Percentiles rank a stretch among this genome's conserved stretches.
phyloP scores from a whole-genome alignment of 1,284 basidiomycete species.

The Laetiporus sulphureus region DNA sequence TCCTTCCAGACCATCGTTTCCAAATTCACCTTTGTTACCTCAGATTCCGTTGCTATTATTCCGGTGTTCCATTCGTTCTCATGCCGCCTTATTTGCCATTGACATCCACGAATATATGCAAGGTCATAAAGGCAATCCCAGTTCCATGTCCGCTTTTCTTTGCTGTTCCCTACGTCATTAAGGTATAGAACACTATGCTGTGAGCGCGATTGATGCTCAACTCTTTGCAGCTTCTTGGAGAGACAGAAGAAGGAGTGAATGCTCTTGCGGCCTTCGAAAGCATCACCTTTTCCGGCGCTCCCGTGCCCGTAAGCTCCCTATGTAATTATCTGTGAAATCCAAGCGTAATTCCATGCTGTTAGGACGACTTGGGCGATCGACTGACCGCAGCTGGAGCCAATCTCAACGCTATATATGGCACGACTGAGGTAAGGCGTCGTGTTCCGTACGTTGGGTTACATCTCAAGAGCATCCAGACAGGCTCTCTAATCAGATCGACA shows the following conservation, averaged over 20 bases:
- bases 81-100: conserved; percentile 47
- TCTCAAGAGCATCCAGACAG: conserved; percentile 20
- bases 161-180: conserved; percentile 31
- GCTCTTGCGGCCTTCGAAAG: conserved; percentile 34
- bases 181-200: conserved; percentile 29
- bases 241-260: conserved; percentile 43
- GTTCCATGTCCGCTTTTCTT: conserved; percentile 13
- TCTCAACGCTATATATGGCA: conserved; percentile 49
- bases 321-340: background rate
- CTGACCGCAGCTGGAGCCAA: conserved; percentile 45
- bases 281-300: conserved; percentile 41
- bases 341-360: background rate
- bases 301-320: conserved; percentile 25
- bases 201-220: no score
- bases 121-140: conserved; percentile 26
- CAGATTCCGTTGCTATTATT: conserved; percentile 32
- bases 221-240: conserved; percentile 42
- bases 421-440: conserved; percentile 26
- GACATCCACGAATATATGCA: conserved; percentile 41
- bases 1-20: background rate
- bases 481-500: conserved; percentile 43
- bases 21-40: background rate
- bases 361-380: conserved; percentile 48
- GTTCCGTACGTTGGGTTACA: no score
- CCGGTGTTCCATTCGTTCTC: conserved; percentile 39